phyloP scores from a whole-genome alignment of 2,329 filamentous ascomycete species.

The Ilyonectria mors-panacis region DNA sequence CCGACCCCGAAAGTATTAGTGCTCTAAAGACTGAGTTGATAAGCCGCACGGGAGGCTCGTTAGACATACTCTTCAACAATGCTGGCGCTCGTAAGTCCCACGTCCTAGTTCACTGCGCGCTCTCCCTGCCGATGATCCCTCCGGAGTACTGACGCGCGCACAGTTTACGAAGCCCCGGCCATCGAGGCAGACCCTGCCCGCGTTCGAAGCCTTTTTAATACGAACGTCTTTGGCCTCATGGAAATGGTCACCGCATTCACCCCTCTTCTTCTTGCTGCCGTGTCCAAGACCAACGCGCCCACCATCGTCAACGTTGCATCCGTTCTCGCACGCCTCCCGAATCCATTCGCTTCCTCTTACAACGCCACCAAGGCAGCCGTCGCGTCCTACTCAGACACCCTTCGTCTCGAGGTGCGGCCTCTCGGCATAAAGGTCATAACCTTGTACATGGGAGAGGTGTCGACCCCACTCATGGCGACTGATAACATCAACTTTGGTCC shows the following conservation, averaged over 20 bases:
- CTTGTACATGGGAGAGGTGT: constrained; percentile 27
- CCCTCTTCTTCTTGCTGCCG: constrained; percentile 3
- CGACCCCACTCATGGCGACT: constrained; percentile 2
- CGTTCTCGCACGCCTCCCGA: constrained; percentile 16
- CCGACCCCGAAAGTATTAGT: background rate
- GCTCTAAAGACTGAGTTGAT: constrained; percentile 10
- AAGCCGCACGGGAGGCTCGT: background rate
- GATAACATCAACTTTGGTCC: constrained; percentile 28
- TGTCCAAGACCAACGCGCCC: background rate
- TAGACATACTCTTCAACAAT: constrained; percentile 31
- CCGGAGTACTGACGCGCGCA: background rate
- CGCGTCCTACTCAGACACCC: constrained; percentile 25
- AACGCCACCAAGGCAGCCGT: constrained; percentile 36
- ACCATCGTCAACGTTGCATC: constrained; percentile 29
- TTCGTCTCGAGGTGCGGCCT: constrained; percentile 19
- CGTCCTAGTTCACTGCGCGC: too few relatives aligned
- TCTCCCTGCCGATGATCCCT: background rate
- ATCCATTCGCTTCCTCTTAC: constrained; percentile 17
- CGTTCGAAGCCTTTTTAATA: constrained; percentile 21
- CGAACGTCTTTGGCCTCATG: constrained; percentile 28
- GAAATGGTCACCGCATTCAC: constrained; percentile 27
- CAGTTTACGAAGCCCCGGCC: constrained; percentile 33
- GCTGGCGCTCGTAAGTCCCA: constrained; percentile 23
- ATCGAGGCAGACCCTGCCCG: constrained; percentile 27
- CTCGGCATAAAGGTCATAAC: constrained; percentile 25